Conservation (phyloP, 2,329 filamentous ascomycete genomes). For the Xylariaceae sp. region DNA sequence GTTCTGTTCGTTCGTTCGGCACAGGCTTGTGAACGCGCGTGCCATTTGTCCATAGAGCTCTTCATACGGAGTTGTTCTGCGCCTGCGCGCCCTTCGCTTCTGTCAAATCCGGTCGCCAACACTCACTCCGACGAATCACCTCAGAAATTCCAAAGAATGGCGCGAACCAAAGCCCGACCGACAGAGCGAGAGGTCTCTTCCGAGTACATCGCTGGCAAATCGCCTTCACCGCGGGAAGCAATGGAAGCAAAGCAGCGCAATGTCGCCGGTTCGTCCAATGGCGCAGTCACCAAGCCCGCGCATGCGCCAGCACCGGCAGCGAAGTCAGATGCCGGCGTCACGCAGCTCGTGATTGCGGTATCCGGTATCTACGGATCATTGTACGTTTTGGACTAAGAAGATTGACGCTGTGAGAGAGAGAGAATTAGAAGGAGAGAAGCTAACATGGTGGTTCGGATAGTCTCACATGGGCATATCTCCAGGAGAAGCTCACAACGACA, state of each 20-base stretch:
- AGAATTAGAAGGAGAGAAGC: background rate
- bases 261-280: slow-evolving; percentile 24
- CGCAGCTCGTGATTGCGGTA: slow-evolving; percentile 81
- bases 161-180: slow-evolving; percentile 61
- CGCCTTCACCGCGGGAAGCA: slow-evolving; percentile 23
- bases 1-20: background rate
- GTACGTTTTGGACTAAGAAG: slow-evolving; percentile 42
- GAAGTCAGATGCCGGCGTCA: slow-evolving; percentile 54
- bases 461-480: slow-evolving; percentile 91
- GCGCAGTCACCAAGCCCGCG: slow-evolving; percentile 18
- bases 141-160: slow-evolving; percentile 46
- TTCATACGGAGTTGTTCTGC: too few relatives aligned
- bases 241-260: slow-evolving; percentile 27
- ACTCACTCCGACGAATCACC: background rate
- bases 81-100: too few relatives aligned
- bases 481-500: slow-evolving; percentile 96
- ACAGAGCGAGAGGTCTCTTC: slow-evolving; percentile 62
- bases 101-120: background rate
- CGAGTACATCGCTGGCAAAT: slow-evolving; percentile 49
- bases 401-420: background rate
- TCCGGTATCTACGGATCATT: slow-evolving; percentile 95
- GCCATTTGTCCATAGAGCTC: background rate
- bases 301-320: slow-evolving; percentile 16
- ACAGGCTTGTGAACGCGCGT: background rate
- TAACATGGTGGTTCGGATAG: slow-evolving; percentile 38